These are phyloP conservation scores for Talaromyces stipitatus DNA, from an alignment of 495 filamentous ascomycete genomes.

Conservation along the genomic window DNA sequence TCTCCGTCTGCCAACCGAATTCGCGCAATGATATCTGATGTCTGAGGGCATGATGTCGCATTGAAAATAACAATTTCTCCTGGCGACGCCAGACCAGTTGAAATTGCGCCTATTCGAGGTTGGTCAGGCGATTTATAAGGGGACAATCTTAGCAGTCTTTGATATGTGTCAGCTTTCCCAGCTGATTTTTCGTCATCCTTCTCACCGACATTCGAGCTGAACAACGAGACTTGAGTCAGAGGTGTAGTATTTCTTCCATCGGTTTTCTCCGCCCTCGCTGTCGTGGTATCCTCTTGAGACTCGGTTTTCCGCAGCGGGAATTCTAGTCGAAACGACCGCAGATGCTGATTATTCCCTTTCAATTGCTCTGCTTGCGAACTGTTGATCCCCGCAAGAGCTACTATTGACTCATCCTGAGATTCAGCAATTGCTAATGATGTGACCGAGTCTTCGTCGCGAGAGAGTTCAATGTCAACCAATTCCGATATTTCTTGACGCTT, in stretches of 20 bases:
- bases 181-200: constrained; percentile 24
- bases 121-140: constrained; percentile 41
- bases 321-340: constrained; percentile 68
- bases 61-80: constrained; percentile 76
- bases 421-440: constrained; percentile 67
- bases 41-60: constrained; percentile 45
- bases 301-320: constrained; percentile 28
- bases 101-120: constrained; percentile 60
- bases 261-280: constrained; percentile 21
- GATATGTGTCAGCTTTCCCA: constrained; percentile 60
- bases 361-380: constrained; percentile 62
- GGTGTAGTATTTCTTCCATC: constrained; percentile 40
- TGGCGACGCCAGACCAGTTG: constrained; percentile 63
- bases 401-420: constrained; percentile 44
- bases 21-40: constrained; percentile 56
- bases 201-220: constrained; percentile 43
- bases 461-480: constrained; percentile 70
- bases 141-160: constrained; percentile 68
- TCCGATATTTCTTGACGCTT: constrained; percentile 54
- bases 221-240: constrained; percentile 52
- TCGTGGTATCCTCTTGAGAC: constrained; percentile 14
- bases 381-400: constrained; percentile 80
- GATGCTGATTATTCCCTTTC: constrained; percentile 78
- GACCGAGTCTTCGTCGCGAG: constrained; percentile 85
- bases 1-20: constrained; percentile 52